Evolutionary conservation across 1,284 basidiomycete species (phyloP), one percentile per base, ranked within the genome.

Genomic region (Ceratobasidium sp.): DNA sequence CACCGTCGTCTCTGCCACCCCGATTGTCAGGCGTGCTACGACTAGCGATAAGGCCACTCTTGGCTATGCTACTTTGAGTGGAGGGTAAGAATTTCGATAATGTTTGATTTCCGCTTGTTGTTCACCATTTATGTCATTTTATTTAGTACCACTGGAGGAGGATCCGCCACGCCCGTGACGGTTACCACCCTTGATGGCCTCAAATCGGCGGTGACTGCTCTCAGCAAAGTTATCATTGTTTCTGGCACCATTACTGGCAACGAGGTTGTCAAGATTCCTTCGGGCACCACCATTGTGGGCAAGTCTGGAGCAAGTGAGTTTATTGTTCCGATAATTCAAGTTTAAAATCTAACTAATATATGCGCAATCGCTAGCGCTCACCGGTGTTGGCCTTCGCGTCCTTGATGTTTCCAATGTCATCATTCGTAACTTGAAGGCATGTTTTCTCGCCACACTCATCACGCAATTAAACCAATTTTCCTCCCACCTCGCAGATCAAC

Each of bases 401-500:
- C 79, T 87, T 60, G 80, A 85, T 41, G n/a, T n/a, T n/a, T n/a
- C n/a, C n/a, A n/a, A n/a, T n/a, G n/a, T n/a, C n/a, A n/a, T n/a
- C n/a, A n/a, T 88, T 79, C 85, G 88, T 44, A 88, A 88, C 80
- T 81, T 88, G 80, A 88, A 87, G 81, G 86, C 88, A 88, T 81
- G 85, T 57, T 35, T 16, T 16, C 6, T 23, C 30, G 57, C 30
- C 57, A 23, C 14, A 60, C 38, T 38, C 38, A 38, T 8, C 38
- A 38, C 38, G 38, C 8, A 38, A 38, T 38, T 27, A 14, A 27
- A 27, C 57, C n/a, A 35, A 27, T 38, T 38, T 38, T 38, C 38
- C 8, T 60, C 57, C 57, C 30, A n/a, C n/a, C n/a, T n/a, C n/a
- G 23, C 27, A 59, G 81, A 86, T 88, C 75, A 86, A 86, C 50